Conservation (phyloP, 208 protist species). For the Crithidia expoeki region DNA sequence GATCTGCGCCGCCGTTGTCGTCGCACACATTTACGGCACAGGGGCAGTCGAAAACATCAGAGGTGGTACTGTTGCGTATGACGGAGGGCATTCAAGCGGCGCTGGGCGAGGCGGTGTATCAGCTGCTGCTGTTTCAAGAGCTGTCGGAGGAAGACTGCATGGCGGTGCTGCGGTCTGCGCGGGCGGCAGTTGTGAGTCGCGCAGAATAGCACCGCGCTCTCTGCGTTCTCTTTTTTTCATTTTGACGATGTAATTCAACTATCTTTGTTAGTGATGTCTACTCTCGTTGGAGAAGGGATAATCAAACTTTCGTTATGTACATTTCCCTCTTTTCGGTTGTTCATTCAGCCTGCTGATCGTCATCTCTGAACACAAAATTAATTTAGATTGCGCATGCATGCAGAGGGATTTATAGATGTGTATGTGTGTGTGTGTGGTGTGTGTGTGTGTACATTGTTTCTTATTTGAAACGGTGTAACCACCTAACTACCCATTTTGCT, state of each 20-base stretch:
- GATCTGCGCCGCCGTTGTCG: neutral
- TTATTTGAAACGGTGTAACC: no score
- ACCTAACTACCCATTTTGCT: no score
- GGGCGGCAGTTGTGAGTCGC: constrained; percentile 24
- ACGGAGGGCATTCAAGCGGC: constrained; percentile 59
- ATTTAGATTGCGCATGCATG: no score
- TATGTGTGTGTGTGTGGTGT: no score
- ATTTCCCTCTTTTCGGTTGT: no score
- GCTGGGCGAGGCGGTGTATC: constrained; percentile 62
- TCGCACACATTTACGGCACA: neutral
- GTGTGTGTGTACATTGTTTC: no score
- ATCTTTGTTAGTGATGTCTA: neutral
- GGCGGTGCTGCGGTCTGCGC: constrained; percentile 57
- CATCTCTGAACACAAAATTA: no score
- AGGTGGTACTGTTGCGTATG: constrained; percentile 45
- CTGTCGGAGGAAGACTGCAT: constrained; percentile 71
- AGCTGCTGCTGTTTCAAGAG: constrained; percentile 70
- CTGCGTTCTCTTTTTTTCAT: neutral
- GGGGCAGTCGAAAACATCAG: constrained; percentile 9
- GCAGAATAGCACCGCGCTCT: neutral
- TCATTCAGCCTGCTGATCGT: no score
- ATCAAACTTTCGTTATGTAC: no score
- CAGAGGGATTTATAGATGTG: no score
- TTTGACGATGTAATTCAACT: constrained; percentile 1
- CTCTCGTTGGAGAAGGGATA: neutral